phyloP scores from a whole-genome alignment of 495 filamentous ascomycete genomes.

The Pseudomonodictys pantanalensis region DNA sequence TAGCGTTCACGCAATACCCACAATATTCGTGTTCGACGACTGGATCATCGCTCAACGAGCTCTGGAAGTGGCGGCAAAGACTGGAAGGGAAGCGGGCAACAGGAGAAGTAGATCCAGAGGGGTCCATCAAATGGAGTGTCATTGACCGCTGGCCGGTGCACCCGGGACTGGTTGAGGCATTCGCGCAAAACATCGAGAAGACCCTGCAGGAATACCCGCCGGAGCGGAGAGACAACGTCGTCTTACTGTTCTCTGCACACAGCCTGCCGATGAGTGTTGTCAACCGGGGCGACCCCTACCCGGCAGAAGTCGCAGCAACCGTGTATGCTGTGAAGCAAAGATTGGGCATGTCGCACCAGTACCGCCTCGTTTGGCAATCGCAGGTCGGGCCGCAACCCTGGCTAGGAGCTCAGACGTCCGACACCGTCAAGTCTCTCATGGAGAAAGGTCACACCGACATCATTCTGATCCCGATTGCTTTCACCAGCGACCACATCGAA shows the following conservation, averaged over 20 bases:
- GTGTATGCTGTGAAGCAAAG: constrained; percentile 94
- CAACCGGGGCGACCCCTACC: constrained; percentile 93
- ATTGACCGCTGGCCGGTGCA: constrained; percentile 97
- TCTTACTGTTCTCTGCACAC: constrained; percentile 92
- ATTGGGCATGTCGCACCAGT: constrained; percentile 80
- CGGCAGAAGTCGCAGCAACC: constrained; percentile 94
- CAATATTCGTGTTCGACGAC: constrained; percentile 99
- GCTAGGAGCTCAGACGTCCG: constrained; percentile 90
- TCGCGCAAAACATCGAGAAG: constrained; percentile 84
- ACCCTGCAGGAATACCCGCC: constrained; percentile 78
- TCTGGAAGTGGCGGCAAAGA: constrained; percentile 93
- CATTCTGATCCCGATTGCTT: constrained; percentile 91
- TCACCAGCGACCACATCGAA: constrained; percentile 98
- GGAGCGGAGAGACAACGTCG: constrained; percentile 71
- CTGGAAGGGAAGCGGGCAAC: constrained; percentile 71
- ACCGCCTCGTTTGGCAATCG: constrained; percentile 94
- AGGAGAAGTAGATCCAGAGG: constrained; percentile 51
- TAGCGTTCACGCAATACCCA: constrained; percentile 98
- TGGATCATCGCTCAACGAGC: constrained; percentile 89
- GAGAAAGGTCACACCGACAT: constrained; percentile 88
- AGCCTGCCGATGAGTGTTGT: constrained; percentile 96
- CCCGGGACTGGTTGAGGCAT: constrained; percentile 81
- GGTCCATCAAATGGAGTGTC: constrained; percentile 89
- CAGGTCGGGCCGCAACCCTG: constrained; percentile 95
- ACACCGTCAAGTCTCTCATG: constrained; percentile 84